Evolutionary conservation across 306 rosid genomes (phyloP).

Genomic region (Psophocarpus tetragonolobus): DNA sequence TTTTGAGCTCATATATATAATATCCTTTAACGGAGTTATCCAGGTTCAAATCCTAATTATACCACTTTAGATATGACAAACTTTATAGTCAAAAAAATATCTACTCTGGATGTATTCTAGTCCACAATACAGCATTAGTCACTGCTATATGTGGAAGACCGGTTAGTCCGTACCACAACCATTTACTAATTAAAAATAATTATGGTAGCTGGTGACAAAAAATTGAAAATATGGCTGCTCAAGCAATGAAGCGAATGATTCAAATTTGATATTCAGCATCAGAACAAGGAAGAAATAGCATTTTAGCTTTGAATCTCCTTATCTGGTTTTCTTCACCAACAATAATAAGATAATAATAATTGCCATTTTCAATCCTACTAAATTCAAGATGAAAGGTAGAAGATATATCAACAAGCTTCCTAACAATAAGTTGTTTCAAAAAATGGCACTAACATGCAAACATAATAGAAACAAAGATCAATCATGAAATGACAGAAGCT

Average conservation of each 20-base stretch:
- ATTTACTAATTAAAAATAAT: too few relatives aligned
- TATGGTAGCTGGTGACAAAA: not conserved
- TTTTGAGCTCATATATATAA: too few relatives aligned
- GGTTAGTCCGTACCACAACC: too few relatives aligned
- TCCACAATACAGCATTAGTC: too few relatives aligned
- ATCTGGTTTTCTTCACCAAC: constrained; percentile 19
- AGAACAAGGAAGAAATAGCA: not conserved
- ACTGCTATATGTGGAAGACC: too few relatives aligned
- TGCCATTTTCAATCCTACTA: constrained; percentile 25
- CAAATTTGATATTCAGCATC: not conserved
- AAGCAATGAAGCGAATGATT: not conserved
- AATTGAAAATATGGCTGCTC: not conserved
- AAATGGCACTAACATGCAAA: not conserved
- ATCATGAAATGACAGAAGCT: constrained; percentile 5
- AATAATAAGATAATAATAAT: not conserved
- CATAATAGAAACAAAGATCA: constrained; percentile 20
- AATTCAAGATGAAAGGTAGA: not conserved
- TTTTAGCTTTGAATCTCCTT: constrained; percentile 2
- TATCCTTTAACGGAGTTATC: too few relatives aligned
- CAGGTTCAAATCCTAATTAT: too few relatives aligned
- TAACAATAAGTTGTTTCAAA: constrained; percentile 7
- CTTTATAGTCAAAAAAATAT: too few relatives aligned
- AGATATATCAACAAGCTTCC: constrained; percentile 29
- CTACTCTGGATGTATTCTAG: too few relatives aligned
- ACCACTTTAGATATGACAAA: too few relatives aligned